These are phyloP conservation scores for Fomitiporia mediterranea DNA, from an alignment of 1,284 basidiomycete genomes.

Conservation along the genomic window DNA sequence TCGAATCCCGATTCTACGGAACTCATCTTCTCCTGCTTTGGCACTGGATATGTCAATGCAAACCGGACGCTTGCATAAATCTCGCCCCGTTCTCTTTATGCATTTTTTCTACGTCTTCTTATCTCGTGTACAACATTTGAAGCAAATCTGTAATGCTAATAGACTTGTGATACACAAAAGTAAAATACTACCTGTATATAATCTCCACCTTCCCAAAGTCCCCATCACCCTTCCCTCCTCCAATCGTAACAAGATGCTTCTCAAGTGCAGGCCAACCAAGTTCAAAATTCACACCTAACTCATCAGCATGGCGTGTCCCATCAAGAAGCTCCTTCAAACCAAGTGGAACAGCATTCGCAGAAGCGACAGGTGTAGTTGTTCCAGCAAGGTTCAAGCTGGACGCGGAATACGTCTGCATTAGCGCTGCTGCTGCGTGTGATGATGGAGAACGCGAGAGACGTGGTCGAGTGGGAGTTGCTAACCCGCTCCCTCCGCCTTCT, in stretches of 20 bases:
- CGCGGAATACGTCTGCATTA: conserved; percentile 25
- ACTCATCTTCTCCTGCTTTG: conserved; percentile 74
- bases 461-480: conserved; percentile 36
- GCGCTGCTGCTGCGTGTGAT: conserved; percentile 29
- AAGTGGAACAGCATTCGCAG: conserved; percentile 38
- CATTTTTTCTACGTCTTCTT: neutral
- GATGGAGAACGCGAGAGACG: conserved; percentile 43
- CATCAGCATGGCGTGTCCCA: conserved; percentile 89
- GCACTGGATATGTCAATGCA: conserved; percentile 71
- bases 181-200: conserved; percentile 37
- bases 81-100: neutral
- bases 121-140: too few relatives aligned
- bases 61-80: conserved; percentile 65
- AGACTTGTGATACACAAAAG: conserved; percentile 1
- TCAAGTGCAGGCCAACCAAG: conserved; percentile 82
- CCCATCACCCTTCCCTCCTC: conserved; percentile 47
- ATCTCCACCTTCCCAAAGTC: conserved; percentile 49
- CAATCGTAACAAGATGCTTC: conserved; percentile 64
- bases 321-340: conserved; percentile 68
- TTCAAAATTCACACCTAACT: conserved; percentile 79
- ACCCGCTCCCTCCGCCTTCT: conserved; percentile 15
- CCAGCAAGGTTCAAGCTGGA: conserved; percentile 14
- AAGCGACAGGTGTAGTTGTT: neutral
- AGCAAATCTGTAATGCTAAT: too few relatives aligned
- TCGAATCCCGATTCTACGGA: conserved; percentile 46